A percentile compares a stretch with the other conserved stretches of the same genome.
phyloP scores from a whole-genome alignment of 2,329 filamentous ascomycete genomes.

The Fusarium nanum region DNA sequence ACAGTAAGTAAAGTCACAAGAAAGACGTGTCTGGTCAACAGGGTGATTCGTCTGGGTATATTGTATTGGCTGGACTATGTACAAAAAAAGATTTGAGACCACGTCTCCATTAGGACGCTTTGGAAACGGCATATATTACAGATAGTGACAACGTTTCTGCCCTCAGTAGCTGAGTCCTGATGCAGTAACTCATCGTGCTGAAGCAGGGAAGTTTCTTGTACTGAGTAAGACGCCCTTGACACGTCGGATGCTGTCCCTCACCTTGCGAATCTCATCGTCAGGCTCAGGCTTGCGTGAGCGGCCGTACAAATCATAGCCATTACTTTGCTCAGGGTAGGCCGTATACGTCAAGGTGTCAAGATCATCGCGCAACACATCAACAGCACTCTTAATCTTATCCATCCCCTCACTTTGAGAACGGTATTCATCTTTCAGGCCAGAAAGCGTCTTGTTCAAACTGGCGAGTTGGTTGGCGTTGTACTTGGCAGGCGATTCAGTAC shows the following conservation, averaged over 20 bases:
- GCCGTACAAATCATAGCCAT: slow-evolving; percentile 57
- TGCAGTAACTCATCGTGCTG: slow-evolving; percentile 46
- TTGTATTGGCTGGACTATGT: slow-evolving; percentile 25
- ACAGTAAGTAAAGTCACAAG: not conserved
- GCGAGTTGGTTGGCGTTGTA: slow-evolving; percentile 58
- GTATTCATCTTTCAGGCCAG: slow-evolving; percentile 58
- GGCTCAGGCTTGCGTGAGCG: slow-evolving; percentile 62
- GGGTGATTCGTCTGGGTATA: slow-evolving; percentile 22
- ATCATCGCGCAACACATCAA: slow-evolving; percentile 73
- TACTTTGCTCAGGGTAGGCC: slow-evolving; percentile 52
- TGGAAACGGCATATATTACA: not conserved
- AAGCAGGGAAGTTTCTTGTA: slow-evolving; percentile 76
- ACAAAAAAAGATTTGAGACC: slow-evolving; percentile 6
- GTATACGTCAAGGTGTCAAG: slow-evolving; percentile 70
- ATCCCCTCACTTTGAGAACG: slow-evolving; percentile 60
- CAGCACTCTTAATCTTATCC: slow-evolving; percentile 62
- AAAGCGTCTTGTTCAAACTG: slow-evolving; percentile 57
- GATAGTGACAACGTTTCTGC: not conserved
- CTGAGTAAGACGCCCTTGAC: slow-evolving; percentile 84
- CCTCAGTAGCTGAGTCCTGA: not conserved
- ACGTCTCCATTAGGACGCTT: slow-evolving; percentile 10
- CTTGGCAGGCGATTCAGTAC: slow-evolving; percentile 48
- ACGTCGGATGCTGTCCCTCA: slow-evolving; percentile 80
- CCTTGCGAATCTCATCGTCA: slow-evolving; percentile 77
- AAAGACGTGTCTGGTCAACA: slow-evolving; percentile 12